Base-by-base conservation (phyloP, 2,329 filamentous ascomycete genomes). In the Fusarium pseudocircinatum region DNA sequence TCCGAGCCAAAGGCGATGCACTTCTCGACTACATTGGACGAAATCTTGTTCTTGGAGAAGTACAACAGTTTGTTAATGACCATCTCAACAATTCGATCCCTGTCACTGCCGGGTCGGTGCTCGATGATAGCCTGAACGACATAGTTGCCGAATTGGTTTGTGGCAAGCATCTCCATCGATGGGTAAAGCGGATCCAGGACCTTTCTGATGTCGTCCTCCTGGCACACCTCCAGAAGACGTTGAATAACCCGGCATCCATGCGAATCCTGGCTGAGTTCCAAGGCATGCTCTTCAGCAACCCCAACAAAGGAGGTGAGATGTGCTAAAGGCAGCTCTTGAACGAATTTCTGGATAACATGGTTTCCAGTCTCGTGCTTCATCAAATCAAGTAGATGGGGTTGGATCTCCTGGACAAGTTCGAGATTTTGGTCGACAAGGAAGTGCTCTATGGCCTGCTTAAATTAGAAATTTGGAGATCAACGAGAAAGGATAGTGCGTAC, bases 11-110 rank as follows among this genome's bases (percentile, higher is more conserved):
- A 89, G 62, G 92, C 86, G 68, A 98, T 92, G 79, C 95, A 97
- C 82, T 94, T 96, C 83, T 99, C 96, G 2, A 99, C 96, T 6
- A 99, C 96, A 77, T 99, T 98, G 78, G 95, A 98, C 2, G 96
- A 96, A 78, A 94, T 97, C 81, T 99, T 99, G 85, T 98, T 94
- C 85, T 95, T 97, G 32, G 95, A 97, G 76, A 94, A 91, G 3
- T 85, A 84, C 43, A 97, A 83, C 6, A 97, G 85, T 64, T 94
- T 89, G 18, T 87, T 86, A 73, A 92, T 91, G 72, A 98, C 92
- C 52, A 94, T 85, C 32, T 87, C 83, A 63, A 97, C 93, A 77
- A 98, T 92, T 76, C 87, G 90, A 20, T 87, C 86, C 26, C 91
- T 90, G 78, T 98, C 94, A 63, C 92, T 90, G 8, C 24, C 32